Evolutionary conservation across 192 early-diverging fungal species (phyloP).

Genomic region (Lunasporangiospora selenospora): DNA sequence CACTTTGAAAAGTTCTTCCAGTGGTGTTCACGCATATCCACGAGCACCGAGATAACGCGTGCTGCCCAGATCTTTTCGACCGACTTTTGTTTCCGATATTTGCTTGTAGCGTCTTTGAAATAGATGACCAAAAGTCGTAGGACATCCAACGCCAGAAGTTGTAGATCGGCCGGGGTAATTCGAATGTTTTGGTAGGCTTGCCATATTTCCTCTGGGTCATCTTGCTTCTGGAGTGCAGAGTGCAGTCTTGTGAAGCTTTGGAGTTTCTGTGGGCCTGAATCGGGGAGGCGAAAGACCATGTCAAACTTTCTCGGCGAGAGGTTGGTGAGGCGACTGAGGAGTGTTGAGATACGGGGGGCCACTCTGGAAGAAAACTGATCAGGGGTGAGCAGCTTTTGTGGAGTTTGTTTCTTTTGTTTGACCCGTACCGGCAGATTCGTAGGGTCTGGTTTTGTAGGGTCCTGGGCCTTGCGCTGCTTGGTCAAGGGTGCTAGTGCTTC

Average conservation of each 20-base stretch:
- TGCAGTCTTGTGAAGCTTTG: constrained; percentile 11
- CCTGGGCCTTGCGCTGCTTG: too few relatives aligned
- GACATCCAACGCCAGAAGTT: constrained; percentile 7
- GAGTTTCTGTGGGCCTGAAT: constrained; percentile 6
- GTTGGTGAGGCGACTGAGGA: constrained; percentile 16
- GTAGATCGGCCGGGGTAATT: constrained; percentile 1
- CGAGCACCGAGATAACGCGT: constrained; percentile 27
- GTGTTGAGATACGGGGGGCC: not conserved
- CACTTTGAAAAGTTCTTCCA: constrained; percentile 16
- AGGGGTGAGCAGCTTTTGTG: not conserved
- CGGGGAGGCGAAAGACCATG: not conserved
- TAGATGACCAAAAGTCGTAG: constrained; percentile 16
- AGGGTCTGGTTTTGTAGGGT: too few relatives aligned
- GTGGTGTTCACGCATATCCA: constrained; percentile 29
- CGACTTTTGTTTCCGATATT: not conserved
- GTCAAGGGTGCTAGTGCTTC: too few relatives aligned
- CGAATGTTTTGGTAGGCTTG: constrained; percentile 23
- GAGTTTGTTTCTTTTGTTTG: too few relatives aligned
- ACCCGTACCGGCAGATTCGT: too few relatives aligned
- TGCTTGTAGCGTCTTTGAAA: constrained; percentile 13
- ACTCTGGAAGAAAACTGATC: not conserved
- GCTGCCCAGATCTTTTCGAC: constrained; percentile 8
- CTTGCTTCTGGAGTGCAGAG: constrained; percentile 12
- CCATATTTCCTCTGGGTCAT: constrained; percentile 23
- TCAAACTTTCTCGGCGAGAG: constrained; percentile 2